A percentile compares a stretch with the other conserved stretches of the same genome.
Conservation (phyloP, 208 protist genomes). For the Leishmania tarentolae region DNA sequence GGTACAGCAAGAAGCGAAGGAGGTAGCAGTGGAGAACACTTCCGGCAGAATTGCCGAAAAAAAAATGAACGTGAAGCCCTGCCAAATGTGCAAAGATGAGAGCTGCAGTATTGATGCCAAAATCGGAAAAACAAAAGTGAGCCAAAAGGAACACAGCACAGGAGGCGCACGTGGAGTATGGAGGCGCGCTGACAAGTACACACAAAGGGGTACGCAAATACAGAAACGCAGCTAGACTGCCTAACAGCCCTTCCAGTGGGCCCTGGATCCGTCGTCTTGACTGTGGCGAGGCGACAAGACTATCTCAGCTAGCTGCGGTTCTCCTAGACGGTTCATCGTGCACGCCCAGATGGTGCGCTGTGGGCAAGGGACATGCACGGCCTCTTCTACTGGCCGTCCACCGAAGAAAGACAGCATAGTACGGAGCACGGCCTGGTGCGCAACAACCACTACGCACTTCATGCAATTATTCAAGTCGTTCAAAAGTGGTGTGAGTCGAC, state of each 20-base stretch:
- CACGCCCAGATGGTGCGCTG: slow-evolving; percentile 81
- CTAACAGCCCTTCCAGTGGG: slow-evolving; percentile 30
- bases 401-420: slow-evolving; percentile 83
- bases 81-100: neutral
- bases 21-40: neutral
- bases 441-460: slow-evolving; percentile 71
- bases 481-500: slow-evolving; percentile 64
- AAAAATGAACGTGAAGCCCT: neutral
- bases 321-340: slow-evolving; percentile 65
- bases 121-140: neutral
- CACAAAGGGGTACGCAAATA: neutral
- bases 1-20: neutral
- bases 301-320: slow-evolving; percentile 62
- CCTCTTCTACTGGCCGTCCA: slow-evolving; percentile 60
- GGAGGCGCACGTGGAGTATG: neutral
- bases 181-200: neutral
- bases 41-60: neutral
- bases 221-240: neutral
- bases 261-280: neutral
- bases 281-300: slow-evolving; percentile 37
- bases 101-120: neutral
- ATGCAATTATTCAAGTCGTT: slow-evolving; percentile 60
- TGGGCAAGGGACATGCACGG: slow-evolving; percentile 71
- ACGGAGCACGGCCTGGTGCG: slow-evolving; percentile 82
- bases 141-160: neutral